phyloP scores from a whole-genome alignment of 2,329 filamentous ascomycete species.

The Fusarium coicis region DNA sequence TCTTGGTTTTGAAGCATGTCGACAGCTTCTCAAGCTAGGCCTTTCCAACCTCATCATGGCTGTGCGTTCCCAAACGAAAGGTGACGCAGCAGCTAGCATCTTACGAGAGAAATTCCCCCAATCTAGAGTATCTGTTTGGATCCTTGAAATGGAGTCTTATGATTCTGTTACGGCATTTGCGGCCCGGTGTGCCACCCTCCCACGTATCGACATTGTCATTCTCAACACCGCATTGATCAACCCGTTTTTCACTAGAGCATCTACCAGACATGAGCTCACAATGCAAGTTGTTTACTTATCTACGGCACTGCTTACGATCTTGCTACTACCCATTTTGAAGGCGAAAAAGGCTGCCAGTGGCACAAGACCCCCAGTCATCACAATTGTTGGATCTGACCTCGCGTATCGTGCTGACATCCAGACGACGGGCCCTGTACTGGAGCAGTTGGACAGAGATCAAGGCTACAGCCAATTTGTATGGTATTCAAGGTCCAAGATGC shows the following conservation, averaged over 20 bases:
- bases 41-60: not conserved
- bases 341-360: accelerated
- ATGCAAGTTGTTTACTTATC: not conserved
- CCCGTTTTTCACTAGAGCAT: not conserved
- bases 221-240: not conserved
- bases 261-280: not conserved
- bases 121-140: not conserved
- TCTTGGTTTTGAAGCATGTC: not conserved
- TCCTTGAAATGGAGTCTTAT: not conserved
- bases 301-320: not conserved
- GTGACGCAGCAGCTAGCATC: not conserved
- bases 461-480: not conserved
- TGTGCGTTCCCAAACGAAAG: not conserved
- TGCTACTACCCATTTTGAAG: not conserved
- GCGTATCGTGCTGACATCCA: not conserved
- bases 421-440: not conserved
- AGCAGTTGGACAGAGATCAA: not conserved
- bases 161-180: not conserved
- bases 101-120: not conserved
- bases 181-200: not conserved
- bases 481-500: not conserved
- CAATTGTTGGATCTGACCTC: not conserved
- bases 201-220: not conserved
- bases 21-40: not conserved
- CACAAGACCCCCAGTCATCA: not conserved